Conservation (phyloP, 1,284 basidiomycete genomes). For the Cryptococcus sp. region DNA sequence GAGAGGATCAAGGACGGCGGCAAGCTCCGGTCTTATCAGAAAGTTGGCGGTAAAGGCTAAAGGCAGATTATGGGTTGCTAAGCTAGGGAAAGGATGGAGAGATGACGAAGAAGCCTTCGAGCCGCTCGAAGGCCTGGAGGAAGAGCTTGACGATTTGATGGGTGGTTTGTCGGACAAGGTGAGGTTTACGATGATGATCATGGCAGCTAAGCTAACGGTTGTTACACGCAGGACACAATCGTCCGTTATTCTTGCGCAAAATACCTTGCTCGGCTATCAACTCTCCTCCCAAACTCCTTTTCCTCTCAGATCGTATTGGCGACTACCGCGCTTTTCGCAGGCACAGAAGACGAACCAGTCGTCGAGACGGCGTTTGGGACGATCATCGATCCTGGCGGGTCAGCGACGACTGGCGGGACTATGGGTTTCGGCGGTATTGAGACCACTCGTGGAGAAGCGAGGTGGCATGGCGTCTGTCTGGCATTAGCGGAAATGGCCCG, state of each 20-base stretch:
- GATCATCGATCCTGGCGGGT: constrained; percentile 57
- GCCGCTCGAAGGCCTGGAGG: constrained; percentile 78
- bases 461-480: constrained; percentile 94
- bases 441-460: constrained; percentile 76
- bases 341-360: constrained; percentile 51
- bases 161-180: constrained; percentile 80
- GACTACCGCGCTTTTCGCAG: constrained; percentile 66
- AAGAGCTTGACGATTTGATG: constrained; percentile 73
- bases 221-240: constrained; percentile 72
- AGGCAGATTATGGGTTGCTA: constrained; percentile 51
- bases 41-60: constrained; percentile 50
- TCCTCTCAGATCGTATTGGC: constrained; percentile 78
- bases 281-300: constrained; percentile 74
- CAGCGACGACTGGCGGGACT: constrained; percentile 62
- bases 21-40: constrained; percentile 43
- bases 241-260: constrained; percentile 96
- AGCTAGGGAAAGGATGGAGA: constrained; percentile 35
- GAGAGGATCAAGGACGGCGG: constrained; percentile 41
- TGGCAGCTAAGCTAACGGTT: constrained; percentile 1
- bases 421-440: constrained; percentile 57
- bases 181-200: constrained; percentile 14
- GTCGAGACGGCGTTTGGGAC: constrained; percentile 38
- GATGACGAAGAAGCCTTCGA: constrained; percentile 74
- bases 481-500: constrained; percentile 90
- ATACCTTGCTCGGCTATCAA: constrained; percentile 81